Conservation (phyloP, 108 stramenopile species). For the Skeletonema menzelii region DNA sequence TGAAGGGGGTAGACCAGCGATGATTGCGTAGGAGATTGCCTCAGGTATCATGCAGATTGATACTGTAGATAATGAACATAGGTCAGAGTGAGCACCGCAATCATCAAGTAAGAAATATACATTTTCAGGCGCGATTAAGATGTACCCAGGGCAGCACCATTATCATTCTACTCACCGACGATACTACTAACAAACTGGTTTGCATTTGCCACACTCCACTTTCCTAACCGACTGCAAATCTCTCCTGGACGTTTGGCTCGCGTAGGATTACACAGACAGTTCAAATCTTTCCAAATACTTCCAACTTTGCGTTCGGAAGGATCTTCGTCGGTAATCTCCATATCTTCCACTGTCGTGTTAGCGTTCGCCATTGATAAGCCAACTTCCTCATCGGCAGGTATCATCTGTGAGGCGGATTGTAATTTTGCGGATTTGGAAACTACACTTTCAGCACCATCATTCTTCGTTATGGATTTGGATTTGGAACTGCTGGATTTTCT, state of each 20-base stretch:
- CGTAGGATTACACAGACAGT: constrained; percentile 45
- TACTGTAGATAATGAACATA: constrained; percentile 2
- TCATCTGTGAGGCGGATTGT: neutral
- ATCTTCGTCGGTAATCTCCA: neutral
- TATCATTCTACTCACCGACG: constrained; percentile 5
- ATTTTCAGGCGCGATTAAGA: too few species aligned
- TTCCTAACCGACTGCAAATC: constrained; percentile 15
- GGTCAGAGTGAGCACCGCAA: neutral
- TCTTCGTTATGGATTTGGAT: neutral
- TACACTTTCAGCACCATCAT: neutral
- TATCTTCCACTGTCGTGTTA: neutral
- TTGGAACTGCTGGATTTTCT: neutral
- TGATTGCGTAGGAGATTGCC: constrained; percentile 49
- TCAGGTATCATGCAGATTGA: constrained; percentile 58
- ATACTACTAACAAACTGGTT: constrained; percentile 50
- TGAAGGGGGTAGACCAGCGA: constrained; percentile 54
- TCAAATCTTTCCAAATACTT: constrained; percentile 33
- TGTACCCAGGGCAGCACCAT: neutral
- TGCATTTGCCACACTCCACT: constrained; percentile 42
- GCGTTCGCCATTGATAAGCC: neutral
- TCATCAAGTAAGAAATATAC: neutral
- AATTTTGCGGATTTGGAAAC: neutral
- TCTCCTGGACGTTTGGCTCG: constrained; percentile 25
- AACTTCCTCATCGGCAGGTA: neutral
- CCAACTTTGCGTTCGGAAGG: constrained; percentile 6